phyloP scores from a whole-genome alignment of 1,284 basidiomycete genomes.

The Sparassis latifolia region DNA sequence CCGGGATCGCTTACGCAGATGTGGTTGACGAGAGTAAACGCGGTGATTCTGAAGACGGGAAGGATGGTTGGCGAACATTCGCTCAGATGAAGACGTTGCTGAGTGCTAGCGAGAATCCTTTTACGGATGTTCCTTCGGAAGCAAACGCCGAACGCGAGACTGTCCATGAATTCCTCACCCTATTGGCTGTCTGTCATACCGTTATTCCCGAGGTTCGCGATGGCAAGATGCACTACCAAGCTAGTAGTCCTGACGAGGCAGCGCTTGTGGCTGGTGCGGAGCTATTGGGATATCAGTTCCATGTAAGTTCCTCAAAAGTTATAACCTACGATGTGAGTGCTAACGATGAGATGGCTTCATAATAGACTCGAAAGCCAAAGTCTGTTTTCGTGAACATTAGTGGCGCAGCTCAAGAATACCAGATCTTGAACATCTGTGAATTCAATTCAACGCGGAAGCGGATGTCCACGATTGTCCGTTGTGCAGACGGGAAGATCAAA shows the following conservation, averaged over 20 bases:
- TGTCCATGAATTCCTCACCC: conserved; percentile 81
- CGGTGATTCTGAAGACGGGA: conserved; percentile 52
- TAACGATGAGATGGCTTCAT: too few relatives aligned
- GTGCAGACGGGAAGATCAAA: conserved; percentile 88
- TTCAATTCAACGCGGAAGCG: conserved; percentile 98
- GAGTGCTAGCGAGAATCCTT: conserved; percentile 45
- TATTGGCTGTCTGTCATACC: conserved; percentile 96
- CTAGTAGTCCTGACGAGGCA: conserved; percentile 97
- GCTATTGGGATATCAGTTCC: conserved; percentile 88
- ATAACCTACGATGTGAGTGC: too few relatives aligned
- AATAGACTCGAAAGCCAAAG: conserved; percentile 90
- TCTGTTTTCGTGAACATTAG: conserved; percentile 86
- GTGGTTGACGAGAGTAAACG: conserved; percentile 79
- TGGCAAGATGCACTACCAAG: conserved; percentile 86
- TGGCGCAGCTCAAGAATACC: conserved; percentile 74
- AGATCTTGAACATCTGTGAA: conserved; percentile 96
- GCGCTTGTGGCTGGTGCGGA: conserved; percentile 95
- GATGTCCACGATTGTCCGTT: conserved; percentile 92
- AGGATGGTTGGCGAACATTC: conserved; percentile 75
- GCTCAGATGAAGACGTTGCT: conserved; percentile 59
- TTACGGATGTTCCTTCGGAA: conserved; percentile 35
- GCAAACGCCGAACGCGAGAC: conserved; percentile 47
- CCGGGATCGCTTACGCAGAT: conserved; percentile 86
- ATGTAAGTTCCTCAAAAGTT: conserved; percentile 44
- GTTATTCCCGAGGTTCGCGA: conserved; percentile 94